phyloP scores from a whole-genome alignment of 2,329 filamentous ascomycete genomes.

The Penicillium brasilianum region DNA sequence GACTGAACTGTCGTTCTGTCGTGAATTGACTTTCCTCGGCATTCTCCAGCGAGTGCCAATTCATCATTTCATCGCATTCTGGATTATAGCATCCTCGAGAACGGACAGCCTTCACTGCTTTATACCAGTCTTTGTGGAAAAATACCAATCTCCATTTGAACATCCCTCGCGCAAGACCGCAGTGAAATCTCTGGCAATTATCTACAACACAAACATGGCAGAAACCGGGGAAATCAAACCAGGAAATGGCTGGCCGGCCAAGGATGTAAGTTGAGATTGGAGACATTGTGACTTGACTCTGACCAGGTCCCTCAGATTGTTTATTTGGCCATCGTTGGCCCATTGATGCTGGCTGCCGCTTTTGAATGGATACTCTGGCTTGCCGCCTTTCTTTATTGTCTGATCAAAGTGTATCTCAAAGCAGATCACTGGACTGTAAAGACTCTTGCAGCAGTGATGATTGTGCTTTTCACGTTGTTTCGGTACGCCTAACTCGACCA shows the following conservation, averaged over 20 bases:
- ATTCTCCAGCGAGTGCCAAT: neutral
- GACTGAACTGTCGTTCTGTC: too few relatives aligned
- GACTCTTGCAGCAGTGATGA: slow-evolving; percentile 76
- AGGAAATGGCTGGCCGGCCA: slow-evolving; percentile 14
- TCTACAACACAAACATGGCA: slow-evolving; percentile 4
- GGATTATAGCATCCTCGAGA: neutral
- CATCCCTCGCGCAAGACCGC: neutral
- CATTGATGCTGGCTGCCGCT: slow-evolving; percentile 81
- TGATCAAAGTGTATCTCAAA: slow-evolving; percentile 85
- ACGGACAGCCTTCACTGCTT: too few relatives aligned
- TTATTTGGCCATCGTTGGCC: slow-evolving; percentile 79
- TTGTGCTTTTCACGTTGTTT: slow-evolving; percentile 72
- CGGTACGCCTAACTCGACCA: slow-evolving; percentile 60
- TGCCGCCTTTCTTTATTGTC: slow-evolving; percentile 89
- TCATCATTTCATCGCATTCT: neutral
- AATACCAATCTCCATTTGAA: neutral
- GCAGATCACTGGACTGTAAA: slow-evolving; percentile 86
- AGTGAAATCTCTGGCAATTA: neutral
- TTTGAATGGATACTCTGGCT: slow-evolving; percentile 96
- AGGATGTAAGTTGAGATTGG: slow-evolving; percentile 20
- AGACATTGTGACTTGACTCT: neutral
- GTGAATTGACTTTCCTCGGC: too few relatives aligned
- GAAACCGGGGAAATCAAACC: neutral
- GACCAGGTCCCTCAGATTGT: slow-evolving; percentile 67
- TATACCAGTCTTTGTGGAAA: neutral